phyloP scores from a whole-genome alignment of 75 land plant species.

The Cupressus sempervirens region DNA sequence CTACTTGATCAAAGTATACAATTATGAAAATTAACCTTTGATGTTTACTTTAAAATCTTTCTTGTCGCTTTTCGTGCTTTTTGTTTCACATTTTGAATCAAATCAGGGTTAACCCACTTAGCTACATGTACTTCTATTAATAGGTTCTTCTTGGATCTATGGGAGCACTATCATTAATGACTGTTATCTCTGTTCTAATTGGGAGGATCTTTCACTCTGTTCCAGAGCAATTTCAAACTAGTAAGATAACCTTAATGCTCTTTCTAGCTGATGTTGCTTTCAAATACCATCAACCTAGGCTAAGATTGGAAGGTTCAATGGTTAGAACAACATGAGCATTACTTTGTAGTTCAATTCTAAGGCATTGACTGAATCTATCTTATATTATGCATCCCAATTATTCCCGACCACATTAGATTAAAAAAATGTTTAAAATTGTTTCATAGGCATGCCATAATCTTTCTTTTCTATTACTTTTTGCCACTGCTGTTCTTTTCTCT shows the following conservation, averaged over 20 bases:
- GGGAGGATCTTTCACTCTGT: constrained; percentile 87
- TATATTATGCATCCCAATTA: background rate
- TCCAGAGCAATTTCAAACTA: constrained; percentile 92
- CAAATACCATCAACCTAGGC: background rate
- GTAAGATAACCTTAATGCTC: constrained; percentile 35
- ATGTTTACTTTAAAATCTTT: background rate
- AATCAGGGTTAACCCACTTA: background rate
- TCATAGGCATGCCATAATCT: background rate
- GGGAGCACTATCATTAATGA: constrained; percentile 91
- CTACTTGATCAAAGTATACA: background rate
- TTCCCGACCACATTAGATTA: background rate
- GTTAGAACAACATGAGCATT: background rate
- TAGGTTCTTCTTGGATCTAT: constrained; percentile 94
- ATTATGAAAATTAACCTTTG: background rate
- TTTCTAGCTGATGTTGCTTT: background rate
- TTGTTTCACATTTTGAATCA: background rate
- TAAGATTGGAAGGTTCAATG: background rate
- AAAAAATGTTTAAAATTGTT: background rate
- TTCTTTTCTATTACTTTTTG: background rate
- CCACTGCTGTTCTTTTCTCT: background rate
- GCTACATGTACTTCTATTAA: background rate
- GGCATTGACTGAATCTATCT: background rate
- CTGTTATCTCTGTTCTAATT: constrained; percentile 86
- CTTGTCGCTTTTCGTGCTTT: background rate
- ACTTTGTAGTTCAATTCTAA: background rate